Base-by-base conservation (phyloP, 2,329 filamentous ascomycete genomes). In the Colletotrichum spaethianum region DNA sequence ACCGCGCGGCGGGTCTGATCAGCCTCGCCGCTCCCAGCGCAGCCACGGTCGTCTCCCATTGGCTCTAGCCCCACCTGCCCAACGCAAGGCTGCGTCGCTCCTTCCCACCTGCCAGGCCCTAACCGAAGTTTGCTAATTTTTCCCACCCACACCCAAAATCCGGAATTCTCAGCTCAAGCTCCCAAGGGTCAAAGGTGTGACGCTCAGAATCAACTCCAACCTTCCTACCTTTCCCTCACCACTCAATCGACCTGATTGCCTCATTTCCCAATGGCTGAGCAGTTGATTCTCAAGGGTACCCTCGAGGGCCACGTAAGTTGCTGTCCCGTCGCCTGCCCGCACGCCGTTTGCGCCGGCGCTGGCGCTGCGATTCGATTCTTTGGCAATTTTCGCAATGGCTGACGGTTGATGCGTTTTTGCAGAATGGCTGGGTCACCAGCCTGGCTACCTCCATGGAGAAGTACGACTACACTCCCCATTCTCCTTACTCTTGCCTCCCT, bases 381-480 rank as follows among this genome's bases (percentile, higher is more conserved):
- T 38, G 62, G 68, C 46, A 55, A 57, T 40, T n/a, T 38, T 61
- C 56, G 28, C 55, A 42, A 36, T 63, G 55, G 67, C 75, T 77
- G 72, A 76, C 74, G 33, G 44, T 56, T 72, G 67, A 64, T 70
- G 65, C 50, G 2, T 66, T 72, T 61, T 62, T 77, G 76, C 80
- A 91, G 89, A 96, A 93, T 91, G 96, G 96, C 91, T 98, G 96
- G 96, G 96, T 98, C 89, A 98, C 96, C 88, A 95, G 92, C 89
- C 91, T 98, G 88, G 96, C 96, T 82, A 98, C 96, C 86, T 98
- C 96, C 82, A 93, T 98, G 89, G 96, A 98, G 93, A 98, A 98
- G 94, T 97, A 92, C 84, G 92, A 80, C 72, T 20, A 18, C 20
- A 53, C 36, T 48, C 40, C 31, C 40, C 36, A 33, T 28, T 38